Percentiles rank a stretch among this genome's conserved stretches.
These are phyloP conservation scores for Mycena haematopus DNA, from an alignment of 768 basidiomycete species.

Conservation along the genomic window DNA sequence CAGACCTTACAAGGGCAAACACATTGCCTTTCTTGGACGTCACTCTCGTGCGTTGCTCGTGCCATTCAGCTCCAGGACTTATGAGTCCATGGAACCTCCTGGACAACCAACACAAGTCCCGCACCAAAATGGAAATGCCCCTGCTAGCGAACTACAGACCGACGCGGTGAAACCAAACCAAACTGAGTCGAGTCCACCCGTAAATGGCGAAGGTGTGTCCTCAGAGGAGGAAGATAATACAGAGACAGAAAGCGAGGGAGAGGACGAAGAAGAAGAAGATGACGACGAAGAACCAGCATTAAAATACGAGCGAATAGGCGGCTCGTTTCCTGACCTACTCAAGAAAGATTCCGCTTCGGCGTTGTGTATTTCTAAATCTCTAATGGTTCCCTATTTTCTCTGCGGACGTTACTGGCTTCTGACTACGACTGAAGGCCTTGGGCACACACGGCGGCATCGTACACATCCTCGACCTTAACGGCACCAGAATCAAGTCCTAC, in stretches of 20 bases:
- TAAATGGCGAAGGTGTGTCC: slow-evolving; percentile 28
- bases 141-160: neutral
- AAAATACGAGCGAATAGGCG: slow-evolving; percentile 87
- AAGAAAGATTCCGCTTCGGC: slow-evolving; percentile 91
- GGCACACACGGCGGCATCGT: slow-evolving; percentile 95
- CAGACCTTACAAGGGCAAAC: neutral
- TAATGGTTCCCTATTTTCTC: slow-evolving; percentile 58
- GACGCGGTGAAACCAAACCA: slow-evolving; percentile 2
- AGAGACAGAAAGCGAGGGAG: slow-evolving; percentile 44
- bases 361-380: slow-evolving; percentile 73
- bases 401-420: slow-evolving; percentile 1
- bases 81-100: slow-evolving; percentile 5
- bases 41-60: no score
- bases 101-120: neutral
- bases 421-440: slow-evolving; percentile 62
- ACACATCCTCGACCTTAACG: slow-evolving; percentile 80
- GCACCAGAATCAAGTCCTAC: slow-evolving; percentile 86
- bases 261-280: slow-evolving; percentile 65
- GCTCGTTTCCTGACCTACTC: slow-evolving; percentile 75
- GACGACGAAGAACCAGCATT: slow-evolving; percentile 92
- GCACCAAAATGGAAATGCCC: neutral
- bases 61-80: slow-evolving; percentile 1
- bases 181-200: neutral
- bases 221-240: slow-evolving; percentile 31
- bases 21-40: neutral